Percentiles rank a stretch among this genome's conserved stretches.
Evolutionary conservation across 2,329 filamentous ascomycete species (phyloP).

Genomic region (Exophiala sp.): DNA sequence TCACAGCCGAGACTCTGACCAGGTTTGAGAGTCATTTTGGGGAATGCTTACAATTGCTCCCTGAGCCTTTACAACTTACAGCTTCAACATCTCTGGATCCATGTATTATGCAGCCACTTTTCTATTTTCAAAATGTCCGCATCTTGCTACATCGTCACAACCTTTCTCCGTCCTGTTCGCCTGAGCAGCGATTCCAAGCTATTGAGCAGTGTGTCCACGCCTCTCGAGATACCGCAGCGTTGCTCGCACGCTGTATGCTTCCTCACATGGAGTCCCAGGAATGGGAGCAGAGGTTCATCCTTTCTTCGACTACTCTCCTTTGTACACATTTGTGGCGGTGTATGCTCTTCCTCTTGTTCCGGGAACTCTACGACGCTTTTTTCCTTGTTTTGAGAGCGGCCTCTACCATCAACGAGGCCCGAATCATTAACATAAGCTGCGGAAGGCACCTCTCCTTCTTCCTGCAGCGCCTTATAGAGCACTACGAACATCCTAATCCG

Average conservation of each 20-base stretch:
- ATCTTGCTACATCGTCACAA: constrained; percentile 86
- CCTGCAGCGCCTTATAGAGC: constrained; percentile 58
- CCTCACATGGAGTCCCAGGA: constrained; percentile 32
- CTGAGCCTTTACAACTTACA: constrained; percentile 63
- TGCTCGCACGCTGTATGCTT: constrained; percentile 62
- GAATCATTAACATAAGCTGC: constrained; percentile 69
- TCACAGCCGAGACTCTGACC: constrained; percentile 63
- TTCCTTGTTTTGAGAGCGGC: constrained; percentile 66
- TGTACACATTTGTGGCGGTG: constrained; percentile 85
- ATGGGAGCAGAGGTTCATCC: constrained; percentile 50
- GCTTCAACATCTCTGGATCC: constrained; percentile 65
- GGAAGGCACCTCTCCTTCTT: constrained; percentile 81
- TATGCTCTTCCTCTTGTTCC: constrained; percentile 70
- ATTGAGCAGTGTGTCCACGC: constrained; percentile 70
- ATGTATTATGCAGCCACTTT: constrained; percentile 65
- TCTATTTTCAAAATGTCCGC: constrained; percentile 75
- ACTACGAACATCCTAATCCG: constrained; percentile 42
- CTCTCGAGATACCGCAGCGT: constrained; percentile 69
- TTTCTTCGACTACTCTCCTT: constrained; percentile 67
- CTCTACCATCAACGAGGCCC: constrained; percentile 62
- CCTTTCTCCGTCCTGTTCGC: constrained; percentile 63
- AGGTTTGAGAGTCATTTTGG: constrained; percentile 76
- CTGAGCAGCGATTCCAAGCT: constrained; percentile 61
- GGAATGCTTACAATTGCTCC: constrained; percentile 68
- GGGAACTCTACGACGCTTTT: constrained; percentile 66